Evolutionary conservation across 225 moss, liverwort and hornwort genomes (phyloP).

Genomic region (Climacium dendroides): DNA sequence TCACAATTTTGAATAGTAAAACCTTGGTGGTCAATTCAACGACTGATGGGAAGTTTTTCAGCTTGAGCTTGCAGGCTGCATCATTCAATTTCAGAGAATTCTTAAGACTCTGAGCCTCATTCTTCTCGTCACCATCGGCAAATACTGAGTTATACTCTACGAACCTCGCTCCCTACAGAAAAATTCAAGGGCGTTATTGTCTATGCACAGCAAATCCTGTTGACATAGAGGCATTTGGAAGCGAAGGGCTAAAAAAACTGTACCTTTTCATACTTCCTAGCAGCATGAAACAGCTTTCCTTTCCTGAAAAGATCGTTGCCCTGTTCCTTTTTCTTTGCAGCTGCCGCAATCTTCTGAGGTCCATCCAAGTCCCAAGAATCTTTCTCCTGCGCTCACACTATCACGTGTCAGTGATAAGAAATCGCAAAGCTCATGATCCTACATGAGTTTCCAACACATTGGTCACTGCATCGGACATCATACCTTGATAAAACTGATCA

Average conservation of each 20-base stretch:
- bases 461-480: neutral
- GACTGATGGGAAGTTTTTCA: slow-evolving; percentile 51
- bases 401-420: neutral
- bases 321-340: slow-evolving; percentile 55
- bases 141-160: slow-evolving; percentile 70
- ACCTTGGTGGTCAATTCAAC: slow-evolving; percentile 73
- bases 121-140: slow-evolving; percentile 66
- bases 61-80: slow-evolving; percentile 76
- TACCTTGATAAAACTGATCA: slow-evolving; percentile 70
- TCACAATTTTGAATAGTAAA: neutral
- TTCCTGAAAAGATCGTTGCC: slow-evolving; percentile 61
- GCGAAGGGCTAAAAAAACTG: neutral
- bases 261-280: slow-evolving; percentile 72
- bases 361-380: slow-evolving; percentile 76
- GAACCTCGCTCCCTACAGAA: slow-evolving; percentile 49
- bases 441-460: neutral
- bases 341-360: slow-evolving; percentile 51
- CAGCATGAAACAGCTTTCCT: slow-evolving; percentile 43
- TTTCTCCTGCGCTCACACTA: slow-evolving; percentile 37
- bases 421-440: neutral
- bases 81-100: slow-evolving; percentile 69
- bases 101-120: slow-evolving; percentile 41
- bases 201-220: neutral
- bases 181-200: neutral
- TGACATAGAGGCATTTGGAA: neutral